Base-by-base conservation (phyloP, 306 rosid species). In the Malus fusca region DNA sequence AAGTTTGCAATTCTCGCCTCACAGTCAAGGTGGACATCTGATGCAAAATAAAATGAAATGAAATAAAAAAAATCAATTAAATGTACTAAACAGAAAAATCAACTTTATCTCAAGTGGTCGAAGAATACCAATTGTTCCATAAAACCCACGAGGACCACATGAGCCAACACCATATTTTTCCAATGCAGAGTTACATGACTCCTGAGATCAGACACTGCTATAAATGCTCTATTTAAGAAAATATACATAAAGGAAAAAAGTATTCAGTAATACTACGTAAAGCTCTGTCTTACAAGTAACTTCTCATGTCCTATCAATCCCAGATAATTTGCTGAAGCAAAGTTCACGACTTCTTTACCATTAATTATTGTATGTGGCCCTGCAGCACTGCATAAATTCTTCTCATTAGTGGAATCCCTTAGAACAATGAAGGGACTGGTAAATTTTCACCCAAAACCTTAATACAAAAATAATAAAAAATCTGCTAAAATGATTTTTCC, bases 101-200 rank as follows among this genome's bases (percentile, higher is more conserved):
- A 51, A 40, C 71, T 66, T 73, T 52, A 73, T 84, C 68, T 66
- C 60, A 65, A 21, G 62, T 33, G 59, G 80, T 65, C 40, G 69
- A 75, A 53, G 28, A 89, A 79, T 87, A 92, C 99, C 98, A 55
- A 96, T 90, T 69, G 96, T 92, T 79, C 98, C 99, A 83, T 96
- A 96, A 85, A 96, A 96, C 72, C 96, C 97, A 75, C 99, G 99
- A 76, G 99, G 99, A 82, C 99, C 99, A 75, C 99, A 96, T 46
- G 99, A 96, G 68, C 99, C 99, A 82, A 96, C 99, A 55, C 99
- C 99, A 55, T 96, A 96, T 88, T 96, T 96, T 85, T 88, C 96
- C 85, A 96, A 82, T n/a, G 99, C 86, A 82, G 92, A 82, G 65
- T 93, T 83, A 79, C 98, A 92, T 31, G 99, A 92, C 66, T 89